Evolutionary conservation across 208 protist species (phyloP).

Genomic region (Leishmania arabica): DNA sequence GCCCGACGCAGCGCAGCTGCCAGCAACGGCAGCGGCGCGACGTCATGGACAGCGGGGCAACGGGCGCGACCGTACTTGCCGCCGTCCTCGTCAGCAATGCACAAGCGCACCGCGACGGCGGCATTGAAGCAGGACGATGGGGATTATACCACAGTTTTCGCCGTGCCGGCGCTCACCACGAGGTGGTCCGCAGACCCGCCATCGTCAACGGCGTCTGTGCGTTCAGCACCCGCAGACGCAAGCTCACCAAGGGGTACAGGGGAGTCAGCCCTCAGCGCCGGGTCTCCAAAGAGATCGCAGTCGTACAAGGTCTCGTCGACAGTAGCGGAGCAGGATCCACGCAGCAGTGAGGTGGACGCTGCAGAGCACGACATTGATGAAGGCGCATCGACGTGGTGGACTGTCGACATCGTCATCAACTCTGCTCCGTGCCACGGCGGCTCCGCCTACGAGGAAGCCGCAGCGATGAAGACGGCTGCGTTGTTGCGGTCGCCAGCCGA

Average conservation of each 20-base stretch:
- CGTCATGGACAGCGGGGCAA: not conserved
- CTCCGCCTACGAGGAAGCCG: conserved; percentile 9
- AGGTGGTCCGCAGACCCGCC: not conserved
- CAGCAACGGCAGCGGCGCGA: not conserved
- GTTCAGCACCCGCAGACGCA: not conserved
- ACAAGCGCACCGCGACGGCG: not conserved
- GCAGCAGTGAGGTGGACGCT: not conserved
- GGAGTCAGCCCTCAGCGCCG: not conserved
- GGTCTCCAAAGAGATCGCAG: not conserved
- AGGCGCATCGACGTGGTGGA: conserved; percentile 25
- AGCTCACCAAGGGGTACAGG: not conserved
- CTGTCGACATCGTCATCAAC: conserved; percentile 23
- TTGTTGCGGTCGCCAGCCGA: conserved; percentile 22
- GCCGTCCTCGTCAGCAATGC: not conserved
- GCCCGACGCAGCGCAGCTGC: not conserved
- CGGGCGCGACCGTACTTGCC: not conserved
- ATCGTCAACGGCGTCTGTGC: not conserved
- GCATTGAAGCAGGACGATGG: not conserved
- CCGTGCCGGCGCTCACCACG: not conserved
- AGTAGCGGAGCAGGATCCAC: not conserved
- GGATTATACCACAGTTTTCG: not conserved
- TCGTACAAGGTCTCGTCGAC: not conserved
- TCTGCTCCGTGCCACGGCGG: not conserved
- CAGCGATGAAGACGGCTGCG: not conserved
- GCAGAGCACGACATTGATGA: not conserved